These are phyloP conservation scores for Microascus cirrosus DNA, from an alignment of 2,329 filamentous ascomycete genomes.

Conservation along the genomic window DNA sequence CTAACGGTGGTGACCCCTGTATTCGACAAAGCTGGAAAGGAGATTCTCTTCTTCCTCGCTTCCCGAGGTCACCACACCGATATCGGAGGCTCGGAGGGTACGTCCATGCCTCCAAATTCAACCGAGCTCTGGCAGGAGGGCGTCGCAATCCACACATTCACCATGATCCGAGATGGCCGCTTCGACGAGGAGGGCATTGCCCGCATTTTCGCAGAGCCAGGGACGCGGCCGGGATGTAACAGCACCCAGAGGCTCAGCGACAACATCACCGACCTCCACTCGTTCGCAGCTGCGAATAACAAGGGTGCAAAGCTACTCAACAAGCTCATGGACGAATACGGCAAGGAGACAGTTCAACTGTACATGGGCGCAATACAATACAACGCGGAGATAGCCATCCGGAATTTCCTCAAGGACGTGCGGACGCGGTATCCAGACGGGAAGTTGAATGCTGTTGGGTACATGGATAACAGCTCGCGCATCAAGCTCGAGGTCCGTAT, in stretches of 20 bases:
- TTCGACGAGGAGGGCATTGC: slow-evolving; percentile 70
- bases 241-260: no score
- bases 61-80: slow-evolving; percentile 63
- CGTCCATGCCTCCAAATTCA: slow-evolving; percentile 70
- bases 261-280: slow-evolving; percentile 35
- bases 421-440: slow-evolving; percentile 31
- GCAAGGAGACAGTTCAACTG: slow-evolving; percentile 59
- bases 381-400: slow-evolving; percentile 49
- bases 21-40: slow-evolving; percentile 47
- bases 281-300: slow-evolving; percentile 77
- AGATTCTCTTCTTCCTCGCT: slow-evolving; percentile 73
- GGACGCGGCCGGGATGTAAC: slow-evolving; percentile 48
- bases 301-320: slow-evolving; percentile 67
- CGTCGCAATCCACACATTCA: slow-evolving; percentile 47
- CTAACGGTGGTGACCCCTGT: slow-evolving; percentile 73
- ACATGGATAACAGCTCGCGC: no score
- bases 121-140: slow-evolving; percentile 53
- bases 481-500: slow-evolving; percentile 22
- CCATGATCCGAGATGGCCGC: slow-evolving; percentile 53
- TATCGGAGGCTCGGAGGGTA: slow-evolving; percentile 70
- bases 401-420: slow-evolving; percentile 44
- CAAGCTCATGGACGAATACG: slow-evolving; percentile 61
- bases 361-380: slow-evolving; percentile 29
- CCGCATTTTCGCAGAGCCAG: slow-evolving; percentile 61
- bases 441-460: slow-evolving; percentile 18